These are phyloP conservation scores for Pseudophaeomoniella oleicola DNA, from an alignment of 2,329 filamentous ascomycete species.

Conservation along the genomic window DNA sequence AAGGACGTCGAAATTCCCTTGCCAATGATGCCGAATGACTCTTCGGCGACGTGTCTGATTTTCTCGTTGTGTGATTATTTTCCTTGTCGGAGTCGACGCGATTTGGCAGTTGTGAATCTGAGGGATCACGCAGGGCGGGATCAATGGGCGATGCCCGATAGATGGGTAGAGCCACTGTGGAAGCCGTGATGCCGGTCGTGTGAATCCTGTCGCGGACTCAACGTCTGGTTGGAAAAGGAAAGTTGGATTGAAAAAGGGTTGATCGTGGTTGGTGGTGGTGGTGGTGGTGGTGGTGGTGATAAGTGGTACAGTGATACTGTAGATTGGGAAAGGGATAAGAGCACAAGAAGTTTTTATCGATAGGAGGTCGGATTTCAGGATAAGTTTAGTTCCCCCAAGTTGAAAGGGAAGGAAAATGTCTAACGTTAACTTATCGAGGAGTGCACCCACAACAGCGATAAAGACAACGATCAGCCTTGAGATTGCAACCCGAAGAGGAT, in stretches of 20 bases:
- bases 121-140: conserved; percentile 26
- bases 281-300: neutral
- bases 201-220: conserved; percentile 13
- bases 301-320: neutral
- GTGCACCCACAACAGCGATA: conserved; percentile 1
- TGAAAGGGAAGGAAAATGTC: conserved; percentile 4
- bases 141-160: conserved; percentile 46
- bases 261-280: neutral
- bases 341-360: conserved; percentile 4
- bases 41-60: conserved; percentile 19
- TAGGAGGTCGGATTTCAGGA: conserved; percentile 2
- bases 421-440: conserved; percentile 7
- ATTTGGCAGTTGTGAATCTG: conserved; percentile 19
- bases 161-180: conserved; percentile 43
- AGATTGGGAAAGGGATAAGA: neutral
- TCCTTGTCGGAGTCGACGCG: conserved; percentile 14
- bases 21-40: conserved; percentile 19
- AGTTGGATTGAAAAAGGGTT: conserved; percentile 1
- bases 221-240: conserved; percentile 4
- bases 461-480: neutral
- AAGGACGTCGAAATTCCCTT: conserved; percentile 36
- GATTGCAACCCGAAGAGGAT: neutral
- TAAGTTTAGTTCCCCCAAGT: no score
- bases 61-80: conserved; percentile 28
- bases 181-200: conserved; percentile 34